Base-by-base conservation (phyloP, 2,329 filamentous ascomycete genomes). In the Fusarium tuaranense region DNA sequence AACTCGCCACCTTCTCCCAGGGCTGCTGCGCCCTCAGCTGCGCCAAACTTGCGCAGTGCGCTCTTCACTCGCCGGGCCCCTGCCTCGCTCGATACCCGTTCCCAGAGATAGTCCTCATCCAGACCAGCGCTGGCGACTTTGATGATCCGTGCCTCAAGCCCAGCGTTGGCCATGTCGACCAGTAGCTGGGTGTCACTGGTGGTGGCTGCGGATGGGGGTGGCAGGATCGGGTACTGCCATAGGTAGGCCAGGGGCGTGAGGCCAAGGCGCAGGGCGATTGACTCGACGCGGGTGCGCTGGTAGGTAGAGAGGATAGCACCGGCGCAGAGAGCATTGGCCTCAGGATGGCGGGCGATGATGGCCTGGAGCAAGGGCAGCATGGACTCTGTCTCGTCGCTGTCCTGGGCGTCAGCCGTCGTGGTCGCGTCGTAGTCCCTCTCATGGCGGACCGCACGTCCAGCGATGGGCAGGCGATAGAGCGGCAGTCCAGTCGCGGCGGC, bases 1-100 rank as follows among this genome's bases (percentile, higher is more conserved):
- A 97, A 98, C 85, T 98, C 97, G 5, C 97, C 97, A 7, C 97
- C 97, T 82, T 98, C 97, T 1, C 97, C 97, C 20, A 98, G 84
- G 12, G 95, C 72, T 53, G 77, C 90, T 10, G 94, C 93, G 1
- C 94, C 95, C 70, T 89, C 86, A 78, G 84, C 85, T 71, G 88
- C 84, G 53, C 93, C 93, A 83, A 97, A 97, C 72, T 90, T 88
- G 60, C 86, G 84, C 80, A 94, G 87, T 1, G 91, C 87, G 46
- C 81, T 84, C 78, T 86, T 85, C 53, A 91, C 80, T 63, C 86
- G 84, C 44, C 79, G 80, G 51, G 87, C 85, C 7, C 87, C 88
- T 27, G 79, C 80, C 6, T 83, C 78, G 78, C 89, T 89, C 4
- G 93, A 91, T 20, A 98, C 93, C 84, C 95, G 91, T 75, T 90